Base-by-base conservation (phyloP, 495 filamentous ascomycete species). In the Penicillium canariense region DNA sequence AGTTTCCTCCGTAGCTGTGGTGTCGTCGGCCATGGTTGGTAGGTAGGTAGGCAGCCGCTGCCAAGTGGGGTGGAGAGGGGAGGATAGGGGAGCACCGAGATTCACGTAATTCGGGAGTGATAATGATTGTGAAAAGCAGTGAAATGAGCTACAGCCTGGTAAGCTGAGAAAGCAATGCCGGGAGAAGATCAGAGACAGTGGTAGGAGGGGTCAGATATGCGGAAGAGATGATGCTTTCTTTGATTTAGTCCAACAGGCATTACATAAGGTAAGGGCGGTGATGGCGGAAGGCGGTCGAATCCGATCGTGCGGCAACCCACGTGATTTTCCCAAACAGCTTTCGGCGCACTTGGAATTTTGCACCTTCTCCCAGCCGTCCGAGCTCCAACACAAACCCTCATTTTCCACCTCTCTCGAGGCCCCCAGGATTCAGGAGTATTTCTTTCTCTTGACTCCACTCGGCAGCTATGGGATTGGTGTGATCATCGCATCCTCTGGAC, bases 21-120 rank as follows among this genome's bases (percentile, higher is more conserved):
- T 66, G 43, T 80, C 76, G 58, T 82, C 79, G 43, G 79, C 72
- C 75, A 78, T 78, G 65, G 56, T 67, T 58, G 44, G 45, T 67
- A 54, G 42, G 46, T 17, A 58, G 15, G 52, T 51, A 43, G 39
- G 26, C 34, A 39, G 35, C 28, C 36, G 40, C 25, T 25, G 44
- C 32, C 44, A 39, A 34, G 52, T 60, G 60, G 61, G 55, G 54
- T 60, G 60, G 45, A 32, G 35, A 36, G 34, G 46, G 36, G 10
- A 25, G 12, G 39, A 31, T 32, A 22, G n/a, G 25, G 28, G 11
- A 40, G 18, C 6, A 14, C 15, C 8, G 25, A 5, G 26, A 17
- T 3, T 42, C 20, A 9, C 10, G 20, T 9, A 42, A 23, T 23
- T 5, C 20, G 18, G 18, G 31, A 23, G 23, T 10, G 3, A 26